A percentile compares a stretch with the other conserved stretches of the same genome.
Conservation (phyloP, 345 rosid species). For the thale cress (Arabidopsis thaliana) region TAIR10.1 NC_003074.8:600001-600500, state of each 20-base stretch:
- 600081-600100: conserved; percentile 75
- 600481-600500: conserved; percentile 25
- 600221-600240: conserved; percentile 60
- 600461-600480: conserved; percentile 38
- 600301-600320: conserved; percentile 49
- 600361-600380: conserved; percentile 52
- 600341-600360: conserved; percentile 50
- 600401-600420: conserved; percentile 44
- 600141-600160: conserved; percentile 54
- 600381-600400: conserved; percentile 41
- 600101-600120: conserved; percentile 66
- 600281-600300: conserved; percentile 50
- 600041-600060: conserved; percentile 50
- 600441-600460: conserved; percentile 60
- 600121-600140: conserved; percentile 71
- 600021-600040: conserved; percentile 57
- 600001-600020: conserved; percentile 66
- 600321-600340: conserved; percentile 11
- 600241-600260: conserved; percentile 61
- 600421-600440: conserved; percentile 65
- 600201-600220: conserved; percentile 57
- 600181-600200: conserved; percentile 78
- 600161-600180: conserved; percentile 63
- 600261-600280: conserved; percentile 50
- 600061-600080: conserved; percentile 74